Evolutionary conservation across 352 stramenopile species (phyloP), one percentile per base, ranked within the genome.

Genomic region (Globisporangium iwayamae): DNA sequence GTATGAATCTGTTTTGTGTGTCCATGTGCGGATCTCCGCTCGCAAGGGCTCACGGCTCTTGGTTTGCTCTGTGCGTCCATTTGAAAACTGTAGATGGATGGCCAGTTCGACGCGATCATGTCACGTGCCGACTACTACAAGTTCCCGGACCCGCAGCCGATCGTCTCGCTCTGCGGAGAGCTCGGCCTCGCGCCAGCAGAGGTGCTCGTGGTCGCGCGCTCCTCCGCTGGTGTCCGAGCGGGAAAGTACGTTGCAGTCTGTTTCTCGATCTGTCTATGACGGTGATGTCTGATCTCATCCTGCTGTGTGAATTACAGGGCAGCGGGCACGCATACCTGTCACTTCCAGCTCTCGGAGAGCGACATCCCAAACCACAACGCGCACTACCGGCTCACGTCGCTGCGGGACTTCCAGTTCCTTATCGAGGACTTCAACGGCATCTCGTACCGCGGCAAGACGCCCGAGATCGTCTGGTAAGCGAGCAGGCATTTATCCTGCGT

Each of bases 361-460:
- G 81, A 75, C 18, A 86, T 90, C 10, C 81, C 83, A 20, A 92
- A 92, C 70, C 81, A 92, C 69, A 89, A 70, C 45, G 83, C 83
- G 16, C 79, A 92, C 65, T 89, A 89, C 61, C 81, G 87, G 39
- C 66, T 92, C 43, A 82, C 72, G 2, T 67, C 69, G 14, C 66
- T 92, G 46, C 72, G 65, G 36, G 78, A 92, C 41, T 87, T 89
- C 38, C 79, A 89, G 70, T 82, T 81, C 54, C 70, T 92, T 13
- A 60, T 92, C 28, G 81, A 91, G 56, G 81, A 89, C 41, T 89
- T 89, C 60, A 90, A 91, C 60, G 80, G 83, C 50, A 81, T 90
- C 28, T 92, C 83, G 32, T 91, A 91, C 55, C 81, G 83, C 25
- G 66, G 67, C 41, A 69, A 66, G 64, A 69, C 59, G 0, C 63